phyloP scores from a whole-genome alignment of 176 grass and related monocot genomes.

The Areca catechu region DNA sequence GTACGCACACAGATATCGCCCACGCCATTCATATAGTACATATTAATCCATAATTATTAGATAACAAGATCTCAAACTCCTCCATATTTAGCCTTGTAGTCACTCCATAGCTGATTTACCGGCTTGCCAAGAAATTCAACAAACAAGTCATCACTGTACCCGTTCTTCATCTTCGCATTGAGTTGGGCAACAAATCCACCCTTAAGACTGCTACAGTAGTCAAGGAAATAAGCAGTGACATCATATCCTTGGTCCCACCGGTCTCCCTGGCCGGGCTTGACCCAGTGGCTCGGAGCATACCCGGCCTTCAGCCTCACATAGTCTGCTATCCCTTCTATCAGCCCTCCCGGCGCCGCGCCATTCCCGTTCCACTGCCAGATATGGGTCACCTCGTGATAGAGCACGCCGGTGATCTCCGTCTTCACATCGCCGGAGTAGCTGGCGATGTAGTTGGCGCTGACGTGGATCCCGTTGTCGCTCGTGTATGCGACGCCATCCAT shows the following conservation, averaged over 20 bases:
- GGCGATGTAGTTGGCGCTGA: conserved; percentile 52
- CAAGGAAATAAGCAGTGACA: conserved; percentile 60
- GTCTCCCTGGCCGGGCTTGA: conserved; percentile 28
- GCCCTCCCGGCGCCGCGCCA: neutral
- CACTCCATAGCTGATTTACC: conserved; percentile 40
- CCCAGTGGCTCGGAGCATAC: conserved; percentile 36
- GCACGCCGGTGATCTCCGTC: conserved; percentile 42
- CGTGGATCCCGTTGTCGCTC: conserved; percentile 30
- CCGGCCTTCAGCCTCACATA: conserved; percentile 54
- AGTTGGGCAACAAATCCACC: conserved; percentile 48
- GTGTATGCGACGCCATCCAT: conserved; percentile 39
- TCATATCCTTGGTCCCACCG: conserved; percentile 52
- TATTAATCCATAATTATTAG: too few species aligned
- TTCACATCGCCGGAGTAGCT: conserved; percentile 39
- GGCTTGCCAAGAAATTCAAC: conserved; percentile 36
- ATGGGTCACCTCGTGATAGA: conserved; percentile 61
- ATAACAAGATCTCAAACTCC: conserved; percentile 5
- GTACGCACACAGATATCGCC: too few species aligned
- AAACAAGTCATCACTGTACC: conserved; percentile 50
- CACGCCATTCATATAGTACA: too few species aligned
- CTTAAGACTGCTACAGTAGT: conserved; percentile 49
- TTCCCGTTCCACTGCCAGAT: conserved; percentile 58
- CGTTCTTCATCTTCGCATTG: conserved; percentile 50
- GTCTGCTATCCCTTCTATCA: conserved; percentile 74
- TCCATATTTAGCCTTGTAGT: conserved; percentile 53